A percentile compares a stretch with the other conserved stretches of the same genome.
Conservation (phyloP, 2,329 filamentous ascomycete species). For the Ophiostoma piceae region DNA sequence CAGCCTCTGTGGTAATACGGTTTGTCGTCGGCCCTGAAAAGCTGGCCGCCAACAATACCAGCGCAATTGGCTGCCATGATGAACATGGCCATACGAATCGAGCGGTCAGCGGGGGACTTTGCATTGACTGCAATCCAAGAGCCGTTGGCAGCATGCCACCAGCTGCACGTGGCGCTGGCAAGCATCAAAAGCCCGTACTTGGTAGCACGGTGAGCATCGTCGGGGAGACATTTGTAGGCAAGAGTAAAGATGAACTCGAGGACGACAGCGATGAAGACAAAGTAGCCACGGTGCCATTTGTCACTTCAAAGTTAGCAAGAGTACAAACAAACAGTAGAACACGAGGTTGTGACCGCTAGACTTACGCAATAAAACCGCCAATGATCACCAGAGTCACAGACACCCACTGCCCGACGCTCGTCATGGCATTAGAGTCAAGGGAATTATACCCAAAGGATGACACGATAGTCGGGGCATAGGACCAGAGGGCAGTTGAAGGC, state of each 20-base stretch:
- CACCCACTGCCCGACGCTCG: conserved; percentile 51
- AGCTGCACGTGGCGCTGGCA: conserved; percentile 26
- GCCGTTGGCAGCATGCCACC: conserved; percentile 29
- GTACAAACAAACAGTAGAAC: not conserved
- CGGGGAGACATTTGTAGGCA: conserved; percentile 18
- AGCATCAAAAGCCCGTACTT: conserved; percentile 27
- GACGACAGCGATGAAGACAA: not conserved
- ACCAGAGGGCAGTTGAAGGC: conserved; percentile 41
- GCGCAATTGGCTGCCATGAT: conserved; percentile 60
- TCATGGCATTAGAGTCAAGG: conserved; percentile 49
- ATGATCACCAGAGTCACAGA: conserved; percentile 38
- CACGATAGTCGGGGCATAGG: conserved; percentile 49
- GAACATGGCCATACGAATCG: conserved; percentile 35
- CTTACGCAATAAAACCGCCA: conserved; percentile 6
- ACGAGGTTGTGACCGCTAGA: not conserved
- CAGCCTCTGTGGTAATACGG: conserved; percentile 48
- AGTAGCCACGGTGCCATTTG: conserved; percentile 5
- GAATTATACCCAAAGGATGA: conserved; percentile 46
- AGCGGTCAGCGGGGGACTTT: conserved; percentile 9
- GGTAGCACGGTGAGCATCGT: conserved; percentile 16
- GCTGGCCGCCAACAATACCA: conserved; percentile 56
- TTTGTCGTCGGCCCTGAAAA: conserved; percentile 50
- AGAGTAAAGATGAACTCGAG: conserved; percentile 3
- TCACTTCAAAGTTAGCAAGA: not conserved
- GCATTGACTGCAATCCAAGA: conserved; percentile 27